These are phyloP conservation scores for Lodderomyces margitis DNA, from an alignment of 1,139 yeast species.

Conservation along the genomic window DNA sequence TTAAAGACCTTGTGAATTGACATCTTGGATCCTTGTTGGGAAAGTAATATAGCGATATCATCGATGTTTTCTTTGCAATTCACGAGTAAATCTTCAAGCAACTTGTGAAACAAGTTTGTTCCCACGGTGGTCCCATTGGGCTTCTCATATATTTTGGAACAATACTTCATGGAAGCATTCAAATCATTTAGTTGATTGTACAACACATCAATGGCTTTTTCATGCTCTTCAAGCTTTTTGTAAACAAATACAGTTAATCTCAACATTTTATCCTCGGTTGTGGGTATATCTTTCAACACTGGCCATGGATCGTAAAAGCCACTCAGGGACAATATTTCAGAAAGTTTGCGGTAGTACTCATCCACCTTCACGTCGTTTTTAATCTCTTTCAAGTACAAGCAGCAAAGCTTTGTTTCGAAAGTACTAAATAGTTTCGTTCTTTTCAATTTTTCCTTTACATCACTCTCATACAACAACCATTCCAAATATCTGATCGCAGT, in stretches of 20 bases:
- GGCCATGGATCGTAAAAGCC: slow-evolving; percentile 48
- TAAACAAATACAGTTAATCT: slow-evolving; percentile 58
- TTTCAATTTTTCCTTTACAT: slow-evolving; percentile 41
- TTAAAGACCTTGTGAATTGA: slow-evolving; percentile 50
- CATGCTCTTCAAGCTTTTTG: slow-evolving; percentile 59
- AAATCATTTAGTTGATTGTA: slow-evolving; percentile 59
- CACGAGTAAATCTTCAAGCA: slow-evolving; percentile 38
- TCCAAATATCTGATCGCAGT: slow-evolving; percentile 61
- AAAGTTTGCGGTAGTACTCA: slow-evolving; percentile 33
- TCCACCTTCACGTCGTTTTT: slow-evolving; percentile 16
- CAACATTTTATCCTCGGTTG: slow-evolving; percentile 32
- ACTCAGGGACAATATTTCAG: slow-evolving; percentile 34
- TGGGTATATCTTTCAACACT: slow-evolving; percentile 38
- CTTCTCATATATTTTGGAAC: slow-evolving; percentile 48
- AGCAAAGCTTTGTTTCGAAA: slow-evolving; percentile 54
- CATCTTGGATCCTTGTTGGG: slow-evolving; percentile 53
- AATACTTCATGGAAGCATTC: slow-evolving; percentile 57
- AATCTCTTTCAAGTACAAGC: slow-evolving; percentile 48
- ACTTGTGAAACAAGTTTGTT: slow-evolving; percentile 32
- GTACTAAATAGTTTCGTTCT: slow-evolving; percentile 28
- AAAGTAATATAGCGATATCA: slow-evolving; percentile 44
- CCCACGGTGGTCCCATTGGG: slow-evolving; percentile 42
- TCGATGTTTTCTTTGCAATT: slow-evolving; percentile 30
- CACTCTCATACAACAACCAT: slow-evolving; percentile 44
- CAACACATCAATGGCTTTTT: slow-evolving; percentile 61